A percentile compares a stretch with the other conserved stretches of the same genome.
These are phyloP conservation scores for Coemansia sp. DNA, from an alignment of 192 early-diverging fungal genomes.

Conservation along the genomic window DNA sequence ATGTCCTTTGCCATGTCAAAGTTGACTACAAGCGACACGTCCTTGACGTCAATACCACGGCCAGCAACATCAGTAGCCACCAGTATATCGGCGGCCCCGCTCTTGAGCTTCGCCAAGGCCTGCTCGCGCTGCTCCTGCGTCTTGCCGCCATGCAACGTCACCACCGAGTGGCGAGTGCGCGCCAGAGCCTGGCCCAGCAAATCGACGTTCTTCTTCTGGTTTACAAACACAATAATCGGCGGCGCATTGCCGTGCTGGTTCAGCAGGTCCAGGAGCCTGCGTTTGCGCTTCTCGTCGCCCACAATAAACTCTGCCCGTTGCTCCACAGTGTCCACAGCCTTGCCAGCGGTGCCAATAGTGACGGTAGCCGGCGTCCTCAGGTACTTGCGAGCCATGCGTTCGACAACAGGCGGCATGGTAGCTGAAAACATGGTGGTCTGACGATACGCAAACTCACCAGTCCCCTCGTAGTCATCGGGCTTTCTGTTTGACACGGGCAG, in stretches of 20 bases:
- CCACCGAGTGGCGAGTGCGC: slow-evolving; percentile 48
- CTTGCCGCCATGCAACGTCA: slow-evolving; percentile 93
- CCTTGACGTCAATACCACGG: slow-evolving; percentile 98
- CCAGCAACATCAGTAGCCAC: slow-evolving; percentile 99
- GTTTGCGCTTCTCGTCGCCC: slow-evolving; percentile 71
- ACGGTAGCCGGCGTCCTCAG: slow-evolving; percentile 88
- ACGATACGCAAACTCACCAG: slow-evolving; percentile 57
- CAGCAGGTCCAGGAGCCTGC: slow-evolving; percentile 76
- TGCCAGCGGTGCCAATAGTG: slow-evolving; percentile 93
- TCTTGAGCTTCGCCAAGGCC: slow-evolving; percentile 77
- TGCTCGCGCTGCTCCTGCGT: slow-evolving; percentile 96
- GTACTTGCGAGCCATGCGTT: slow-evolving; percentile 92
- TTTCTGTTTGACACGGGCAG: slow-evolving; percentile 89
- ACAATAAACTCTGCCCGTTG: slow-evolving; percentile 94
- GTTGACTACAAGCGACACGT: slow-evolving; percentile 95
- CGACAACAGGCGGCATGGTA: slow-evolving; percentile 95
- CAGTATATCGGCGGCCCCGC: slow-evolving; percentile 78
- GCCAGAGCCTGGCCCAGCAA: slow-evolving; percentile 70
- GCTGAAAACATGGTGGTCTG: slow-evolving; percentile 99
- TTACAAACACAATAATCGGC: slow-evolving; percentile 97
- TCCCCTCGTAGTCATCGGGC: slow-evolving; percentile 69
- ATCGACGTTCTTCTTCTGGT: slow-evolving; percentile 93
- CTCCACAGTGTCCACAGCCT: slow-evolving; percentile 95
- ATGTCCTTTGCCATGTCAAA: slow-evolving; percentile 98
- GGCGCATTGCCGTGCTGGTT: slow-evolving; percentile 59